These are phyloP conservation scores for Leishmania arabica DNA, from an alignment of 208 protist genomes.

Conservation along the genomic window DNA sequence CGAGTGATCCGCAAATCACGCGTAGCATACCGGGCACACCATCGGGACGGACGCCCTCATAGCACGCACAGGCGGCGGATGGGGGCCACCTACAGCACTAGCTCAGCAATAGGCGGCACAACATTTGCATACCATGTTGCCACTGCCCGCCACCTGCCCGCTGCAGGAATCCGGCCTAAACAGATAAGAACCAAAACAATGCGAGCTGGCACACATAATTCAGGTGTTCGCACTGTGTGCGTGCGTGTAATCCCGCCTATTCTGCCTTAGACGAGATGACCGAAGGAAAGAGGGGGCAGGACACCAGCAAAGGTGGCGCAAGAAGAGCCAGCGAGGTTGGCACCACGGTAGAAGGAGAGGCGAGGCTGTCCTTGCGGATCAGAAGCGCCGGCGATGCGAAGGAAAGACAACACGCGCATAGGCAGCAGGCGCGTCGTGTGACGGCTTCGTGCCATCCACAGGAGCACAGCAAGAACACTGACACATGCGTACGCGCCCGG, in stretches of 20 bases:
- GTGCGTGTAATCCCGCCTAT: too few species aligned
- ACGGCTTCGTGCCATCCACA: not conserved
- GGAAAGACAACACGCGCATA: not conserved
- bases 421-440: not conserved
- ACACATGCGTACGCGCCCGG: not conserved
- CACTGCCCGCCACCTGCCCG: not conserved
- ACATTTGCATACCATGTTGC: not conserved
- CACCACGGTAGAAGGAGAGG: not conserved
- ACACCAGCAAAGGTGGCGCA: not conserved
- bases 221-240: too few species aligned
- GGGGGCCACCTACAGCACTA: not conserved
- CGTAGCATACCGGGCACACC: too few species aligned
- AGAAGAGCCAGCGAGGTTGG: not conserved
- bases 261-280: not conserved
- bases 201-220: too few species aligned
- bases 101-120: not conserved
- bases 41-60: too few species aligned
- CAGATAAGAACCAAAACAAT: not conserved
- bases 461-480: not conserved
- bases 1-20: too few species aligned
- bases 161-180: not conserved
- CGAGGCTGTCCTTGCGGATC: not conserved
- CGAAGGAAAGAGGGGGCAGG: not conserved
- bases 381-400: not conserved
- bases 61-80: not conserved